Percentiles rank a stretch among this genome's conserved stretches.
Evolutionary conservation across 495 filamentous ascomycete species (phyloP).

Genomic region (Neurospora hispaniola): DNA sequence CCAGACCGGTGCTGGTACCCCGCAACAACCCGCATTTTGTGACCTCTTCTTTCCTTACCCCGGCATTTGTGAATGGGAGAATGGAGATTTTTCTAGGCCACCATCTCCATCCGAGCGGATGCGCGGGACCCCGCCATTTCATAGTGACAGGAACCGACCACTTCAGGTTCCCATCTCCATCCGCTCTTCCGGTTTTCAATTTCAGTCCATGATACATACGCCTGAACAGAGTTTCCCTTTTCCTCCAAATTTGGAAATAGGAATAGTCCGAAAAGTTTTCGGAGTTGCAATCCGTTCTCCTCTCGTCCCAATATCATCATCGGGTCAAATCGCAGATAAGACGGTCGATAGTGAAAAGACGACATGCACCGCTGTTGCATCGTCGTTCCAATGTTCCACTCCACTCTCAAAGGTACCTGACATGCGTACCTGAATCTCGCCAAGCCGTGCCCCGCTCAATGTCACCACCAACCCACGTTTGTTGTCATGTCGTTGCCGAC

Average conservation of each 20-base stretch:
- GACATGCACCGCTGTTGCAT: background rate
- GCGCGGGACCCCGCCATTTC: background rate
- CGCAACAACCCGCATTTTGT: background rate
- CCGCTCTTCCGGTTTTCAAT: background rate
- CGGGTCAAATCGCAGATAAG: background rate
- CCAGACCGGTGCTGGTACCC: background rate
- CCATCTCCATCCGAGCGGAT: background rate
- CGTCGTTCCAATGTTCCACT: background rate
- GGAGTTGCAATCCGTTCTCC: background rate
- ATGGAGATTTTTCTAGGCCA: background rate
- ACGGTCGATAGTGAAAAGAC: background rate
- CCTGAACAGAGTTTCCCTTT: background rate
- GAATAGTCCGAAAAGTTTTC: background rate
- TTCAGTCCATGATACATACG: background rate
- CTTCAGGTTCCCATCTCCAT: background rate
- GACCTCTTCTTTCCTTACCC: background rate
- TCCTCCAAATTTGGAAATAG: background rate
- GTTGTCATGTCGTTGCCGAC: constrained; percentile 8
- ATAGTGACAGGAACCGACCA: background rate
- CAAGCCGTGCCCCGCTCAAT: constrained; percentile 2
- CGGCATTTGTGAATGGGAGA: background rate
- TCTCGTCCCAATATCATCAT: background rate
- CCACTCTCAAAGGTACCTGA: background rate
- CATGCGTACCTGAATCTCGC: background rate
- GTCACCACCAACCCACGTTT: constrained; percentile 1